phyloP scores from a whole-genome alignment of 768 basidiomycete genomes.

The Plicaturopsis crispa region DNA sequence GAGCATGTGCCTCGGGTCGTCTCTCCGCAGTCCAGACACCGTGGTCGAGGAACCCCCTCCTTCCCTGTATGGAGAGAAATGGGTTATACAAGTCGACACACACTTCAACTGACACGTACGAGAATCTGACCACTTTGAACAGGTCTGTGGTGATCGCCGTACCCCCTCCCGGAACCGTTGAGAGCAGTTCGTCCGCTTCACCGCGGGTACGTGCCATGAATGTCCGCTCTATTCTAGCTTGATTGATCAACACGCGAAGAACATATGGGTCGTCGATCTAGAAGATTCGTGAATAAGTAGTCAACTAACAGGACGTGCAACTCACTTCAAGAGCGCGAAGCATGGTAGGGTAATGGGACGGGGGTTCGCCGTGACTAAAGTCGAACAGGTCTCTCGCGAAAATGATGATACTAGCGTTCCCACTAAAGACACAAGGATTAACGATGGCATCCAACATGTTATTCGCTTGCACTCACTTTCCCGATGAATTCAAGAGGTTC shows the following conservation, averaged over 20 bases:
- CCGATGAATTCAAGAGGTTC: constrained; percentile 42
- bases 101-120: constrained; percentile 32
- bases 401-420: constrained; percentile 47
- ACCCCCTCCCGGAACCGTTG: constrained; percentile 35
- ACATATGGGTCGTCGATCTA: constrained; percentile 75
- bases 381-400: constrained; percentile 76
- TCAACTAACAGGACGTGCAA: not conserved
- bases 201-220: constrained; percentile 58
- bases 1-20: constrained; percentile 36
- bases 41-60: constrained; percentile 56
- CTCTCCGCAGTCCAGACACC: constrained; percentile 18
- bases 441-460: not conserved
- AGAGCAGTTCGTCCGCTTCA: constrained; percentile 51
- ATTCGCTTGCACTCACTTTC: constrained; percentile 46
- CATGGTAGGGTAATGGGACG: constrained; percentile 55
- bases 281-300: constrained; percentile 4
- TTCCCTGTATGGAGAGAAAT: constrained; percentile 34
- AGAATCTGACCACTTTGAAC: constrained; percentile 56
- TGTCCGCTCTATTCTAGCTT: constrained; percentile 59
- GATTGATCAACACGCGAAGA: constrained; percentile 75
- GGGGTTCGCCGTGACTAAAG: constrained; percentile 67
- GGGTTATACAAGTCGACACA: not conserved
- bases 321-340: constrained; percentile 60
- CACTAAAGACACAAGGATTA: constrained; percentile 23
- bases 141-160: constrained; percentile 56